Evolutionary conservation across 176 grass and related monocot species (phyloP), one percentile per base, ranked within the genome.

Genomic region (Rhynchospora pubera): DNA sequence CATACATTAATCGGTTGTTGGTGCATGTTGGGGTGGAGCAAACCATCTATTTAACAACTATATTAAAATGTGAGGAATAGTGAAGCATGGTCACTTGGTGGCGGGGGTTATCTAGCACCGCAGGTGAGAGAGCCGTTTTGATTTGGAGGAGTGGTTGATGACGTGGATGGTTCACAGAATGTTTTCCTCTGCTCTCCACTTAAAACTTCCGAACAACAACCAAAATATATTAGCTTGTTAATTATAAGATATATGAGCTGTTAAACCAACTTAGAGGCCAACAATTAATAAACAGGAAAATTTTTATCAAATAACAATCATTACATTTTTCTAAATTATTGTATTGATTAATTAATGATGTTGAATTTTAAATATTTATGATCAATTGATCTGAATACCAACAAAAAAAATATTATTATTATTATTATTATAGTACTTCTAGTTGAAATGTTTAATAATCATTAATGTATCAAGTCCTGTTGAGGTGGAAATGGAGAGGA

Each of bases 81-180:
- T 13, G 10, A 52, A 51, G 70, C n/a, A 24, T 48, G 46, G 45
- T 48, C 22, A 51, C 19, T 73, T 51, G 45, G 48, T 18, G 43
- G 43, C 2, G 42, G 8, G 8, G 39, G 39, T 5, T 24, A 28
- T 2, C 48, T 11, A 71, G n/a, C 5, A 73, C 44, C 18, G 19
- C n/a, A 62, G 10, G 45, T 65, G 19, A 81, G 16, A 81, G 79
- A 81, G 42, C 4, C 42, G 79, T 81, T 81, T 65, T 62, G 9
- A 62, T 61, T 81, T 80, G 78, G 78, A 19, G 16, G 60, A 47
- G 34, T 28, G 14, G 19, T 48, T 81, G 43, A 64, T 81, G 61
- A 81, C 79, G 57, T 81, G 43, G 79, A 81, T 50, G 79, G 58
- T 81, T 75, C 47, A 53, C 47, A 75, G 10, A 55, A 52, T 75